Evolutionary conservation across 768 basidiomycete species (phyloP), one percentile per base, ranked within the genome.

Genomic region (Kwoniella bestiolae): DNA sequence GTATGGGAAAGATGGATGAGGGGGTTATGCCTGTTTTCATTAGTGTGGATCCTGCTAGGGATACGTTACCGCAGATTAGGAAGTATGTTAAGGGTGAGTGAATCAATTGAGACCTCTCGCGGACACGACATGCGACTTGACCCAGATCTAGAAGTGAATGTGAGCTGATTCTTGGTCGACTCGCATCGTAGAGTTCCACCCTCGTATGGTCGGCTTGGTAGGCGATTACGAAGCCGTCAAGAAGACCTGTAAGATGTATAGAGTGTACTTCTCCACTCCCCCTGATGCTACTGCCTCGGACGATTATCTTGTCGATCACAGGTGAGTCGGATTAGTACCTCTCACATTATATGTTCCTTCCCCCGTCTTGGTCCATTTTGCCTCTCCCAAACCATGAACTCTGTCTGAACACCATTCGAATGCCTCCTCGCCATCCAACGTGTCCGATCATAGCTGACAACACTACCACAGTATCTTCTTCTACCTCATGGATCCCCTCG

Each of bases 241-340:
- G 81, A 85, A 88, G 28, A 87, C 89, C 25, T 98, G 95, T 85
- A 95, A 93, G 81, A 88, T 90, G 28, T 99, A 95, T 81, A 90
- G 96, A 44, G 96, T 99, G 45, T 99, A 99, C 82, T 99, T 99
- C 84, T 96, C 93, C 5, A 97, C 95, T 4, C 92, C 92, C 9
- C 83, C 83, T 2, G 83, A 91, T 73, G 90, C 93, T 2, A 89
- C 92, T 73, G 72, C 84, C 3, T 71, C 73, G 8, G 94, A 93
- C 55, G 96, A 99, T 83, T 99, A 98, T 80, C 87, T 99, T 47
- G 96, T 99, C 34, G 96, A 98, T 82, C 83, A 84, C 77, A 77
- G 73, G 81, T 80, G n/a, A 65, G 76, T n/a, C n/a, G n/a, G n/a
- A n/a, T n/a, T n/a, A n/a, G n/a, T n/a, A n/a, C n/a, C n/a, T n/a